These are phyloP conservation scores for Colletotrichum sp. DNA, from an alignment of 2,329 filamentous ascomycete species.

Conservation along the genomic window DNA sequence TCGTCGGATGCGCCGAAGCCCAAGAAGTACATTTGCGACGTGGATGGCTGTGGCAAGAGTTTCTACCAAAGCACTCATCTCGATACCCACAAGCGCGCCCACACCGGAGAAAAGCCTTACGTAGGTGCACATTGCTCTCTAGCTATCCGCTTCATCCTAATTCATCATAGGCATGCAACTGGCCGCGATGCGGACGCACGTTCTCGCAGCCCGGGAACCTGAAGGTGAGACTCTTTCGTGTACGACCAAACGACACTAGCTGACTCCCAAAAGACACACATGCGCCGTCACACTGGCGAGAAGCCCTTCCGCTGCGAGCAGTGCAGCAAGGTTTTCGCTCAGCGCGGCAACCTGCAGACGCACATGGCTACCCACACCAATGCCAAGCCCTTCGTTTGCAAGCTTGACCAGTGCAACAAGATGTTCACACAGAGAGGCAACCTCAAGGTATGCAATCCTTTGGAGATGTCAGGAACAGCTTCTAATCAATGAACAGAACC, in stretches of 20 bases:
- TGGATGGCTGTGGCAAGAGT: conserved; percentile 77
- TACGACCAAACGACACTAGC: background rate
- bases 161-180: conserved; percentile 65
- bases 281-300: conserved; percentile 86
- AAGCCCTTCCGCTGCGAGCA: conserved; percentile 81
- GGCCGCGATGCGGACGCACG: conserved; percentile 74
- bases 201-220: conserved; percentile 94
- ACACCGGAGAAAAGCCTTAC: conserved; percentile 91
- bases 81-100: conserved; percentile 85
- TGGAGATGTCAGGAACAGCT: background rate
- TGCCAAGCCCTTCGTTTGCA: conserved; percentile 81
- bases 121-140: conserved; percentile 55
- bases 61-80: conserved; percentile 94
- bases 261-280: conserved; percentile 69
- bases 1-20: conserved; percentile 4
- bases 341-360: conserved; percentile 83
- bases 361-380: conserved; percentile 83
- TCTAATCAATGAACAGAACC: conserved; percentile 59
- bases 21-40: conserved; percentile 76
- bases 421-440: conserved; percentile 91
- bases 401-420: conserved; percentile 84
- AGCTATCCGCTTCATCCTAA: conserved; percentile 25
- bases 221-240: conserved; percentile 61
- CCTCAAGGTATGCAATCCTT: conserved; percentile 69
- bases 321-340: conserved; percentile 84